Percentiles rank a stretch among this genome's conserved stretches.
phyloP scores from a whole-genome alignment of 2,329 filamentous ascomycete genomes.

The Plectosphaerella cucumerina region DNA sequence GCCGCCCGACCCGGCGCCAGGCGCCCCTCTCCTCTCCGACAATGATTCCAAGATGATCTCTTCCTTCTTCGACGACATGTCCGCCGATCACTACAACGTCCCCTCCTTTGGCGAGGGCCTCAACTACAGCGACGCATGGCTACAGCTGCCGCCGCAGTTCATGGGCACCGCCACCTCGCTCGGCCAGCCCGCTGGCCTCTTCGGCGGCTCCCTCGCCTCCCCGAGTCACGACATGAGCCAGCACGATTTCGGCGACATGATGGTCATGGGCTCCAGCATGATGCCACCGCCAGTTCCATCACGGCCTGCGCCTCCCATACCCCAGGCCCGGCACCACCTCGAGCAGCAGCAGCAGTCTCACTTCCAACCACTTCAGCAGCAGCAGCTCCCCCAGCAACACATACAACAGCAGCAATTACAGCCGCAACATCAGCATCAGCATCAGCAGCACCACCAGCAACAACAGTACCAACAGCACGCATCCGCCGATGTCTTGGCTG shows the following conservation, averaged over 20 bases:
- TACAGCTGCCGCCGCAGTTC: slow-evolving; percentile 59
- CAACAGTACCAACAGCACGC: slow-evolving; percentile 22
- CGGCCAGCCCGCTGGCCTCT: slow-evolving; percentile 33
- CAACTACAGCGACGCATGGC: slow-evolving; percentile 47
- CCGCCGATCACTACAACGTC: slow-evolving; percentile 44
- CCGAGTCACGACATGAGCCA: slow-evolving; percentile 20
- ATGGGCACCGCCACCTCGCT: slow-evolving; percentile 63
- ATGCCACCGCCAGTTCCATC: slow-evolving; percentile 30
- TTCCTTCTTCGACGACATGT: slow-evolving; percentile 52
- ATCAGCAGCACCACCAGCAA: slow-evolving; percentile 15
- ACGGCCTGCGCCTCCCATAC: slow-evolving; percentile 17
- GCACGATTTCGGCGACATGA: slow-evolving; percentile 19
- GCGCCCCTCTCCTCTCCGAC: slow-evolving; percentile 62
- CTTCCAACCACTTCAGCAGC: slow-evolving; percentile 15
- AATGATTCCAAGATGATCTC: slow-evolving; percentile 55
- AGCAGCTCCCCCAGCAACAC: slow-evolving; percentile 19
- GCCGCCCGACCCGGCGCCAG: slow-evolving; percentile 59
- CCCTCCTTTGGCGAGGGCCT: slow-evolving; percentile 48
- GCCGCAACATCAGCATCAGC: slow-evolving; percentile 18
- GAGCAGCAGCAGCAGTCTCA: neutral
- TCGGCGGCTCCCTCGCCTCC: slow-evolving; percentile 13
- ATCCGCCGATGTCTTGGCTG: slow-evolving; percentile 54
- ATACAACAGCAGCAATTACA: slow-evolving; percentile 12
- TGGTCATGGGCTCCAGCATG: slow-evolving; percentile 23
- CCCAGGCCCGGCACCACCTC: slow-evolving; percentile 8